A percentile compares a stretch with the other conserved stretches of the same genome.
These are phyloP conservation scores for Gigaspora rosea DNA, from an alignment of 192 early-diverging fungal species.

Conservation along the genomic window DNA sequence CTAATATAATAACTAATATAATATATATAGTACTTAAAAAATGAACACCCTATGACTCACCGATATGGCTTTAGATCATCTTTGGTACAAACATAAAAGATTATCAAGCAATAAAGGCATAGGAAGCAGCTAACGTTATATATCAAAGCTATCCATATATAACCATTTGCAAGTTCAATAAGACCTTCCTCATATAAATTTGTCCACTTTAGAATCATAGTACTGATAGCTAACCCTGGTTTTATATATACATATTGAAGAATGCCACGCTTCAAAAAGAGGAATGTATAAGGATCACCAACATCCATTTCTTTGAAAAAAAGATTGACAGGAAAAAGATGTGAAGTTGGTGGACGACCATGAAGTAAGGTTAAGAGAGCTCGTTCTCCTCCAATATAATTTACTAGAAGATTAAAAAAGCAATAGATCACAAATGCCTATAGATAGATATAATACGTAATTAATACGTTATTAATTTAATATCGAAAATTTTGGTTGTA, in stretches of 20 bases:
- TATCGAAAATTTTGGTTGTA: not conserved
- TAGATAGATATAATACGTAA: constrained; percentile 6
- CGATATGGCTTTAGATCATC: constrained; percentile 70
- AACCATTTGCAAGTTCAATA: constrained; percentile 66
- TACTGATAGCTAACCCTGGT: constrained; percentile 74
- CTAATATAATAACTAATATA: not conserved
- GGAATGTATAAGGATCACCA: constrained; percentile 82
- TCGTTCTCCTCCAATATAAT: constrained; percentile 89
- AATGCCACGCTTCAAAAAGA: constrained; percentile 87
- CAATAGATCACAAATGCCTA: constrained; percentile 93
- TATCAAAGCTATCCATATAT: constrained; percentile 78
- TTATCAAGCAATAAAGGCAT: constrained; percentile 82
- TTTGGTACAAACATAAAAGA: constrained; percentile 85
- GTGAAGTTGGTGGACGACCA: constrained; percentile 71
- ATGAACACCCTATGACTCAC: constrained; percentile 35
- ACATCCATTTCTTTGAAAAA: constrained; percentile 78
- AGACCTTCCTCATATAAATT: constrained; percentile 81
- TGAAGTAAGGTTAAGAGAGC: constrained; percentile 79
- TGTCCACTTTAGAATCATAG: constrained; percentile 76
- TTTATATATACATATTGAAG: constrained; percentile 94
- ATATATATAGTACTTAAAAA: not conserved
- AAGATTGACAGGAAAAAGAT: constrained; percentile 79
- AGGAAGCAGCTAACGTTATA: constrained; percentile 90
- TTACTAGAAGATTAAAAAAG: constrained; percentile 86
- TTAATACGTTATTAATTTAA: not conserved